Evolutionary conservation across 2,329 filamentous ascomycete genomes (phyloP).

Genomic region (Alternaria sp.): DNA sequence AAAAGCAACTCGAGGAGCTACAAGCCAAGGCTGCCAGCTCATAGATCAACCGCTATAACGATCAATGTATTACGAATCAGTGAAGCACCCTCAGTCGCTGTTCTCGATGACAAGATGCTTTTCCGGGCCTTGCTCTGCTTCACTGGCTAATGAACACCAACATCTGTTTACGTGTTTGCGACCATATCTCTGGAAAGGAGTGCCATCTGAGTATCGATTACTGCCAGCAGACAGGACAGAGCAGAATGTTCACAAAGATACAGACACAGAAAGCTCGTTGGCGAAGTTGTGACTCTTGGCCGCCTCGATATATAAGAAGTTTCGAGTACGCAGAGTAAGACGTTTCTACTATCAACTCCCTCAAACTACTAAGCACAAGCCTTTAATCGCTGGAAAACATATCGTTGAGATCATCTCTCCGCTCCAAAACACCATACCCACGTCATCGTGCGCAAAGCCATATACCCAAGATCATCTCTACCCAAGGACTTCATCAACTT

Average conservation of each 20-base stretch:
- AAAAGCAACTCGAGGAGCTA: conserved; percentile 42
- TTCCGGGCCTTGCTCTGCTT: neutral
- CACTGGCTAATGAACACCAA: neutral
- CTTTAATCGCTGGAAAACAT: neutral
- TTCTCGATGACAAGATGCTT: neutral
- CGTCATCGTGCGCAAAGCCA: neutral
- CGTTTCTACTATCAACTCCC: neutral
- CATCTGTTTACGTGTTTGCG: neutral
- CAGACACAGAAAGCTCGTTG: neutral
- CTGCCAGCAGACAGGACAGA: neutral
- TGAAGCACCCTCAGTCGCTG: neutral
- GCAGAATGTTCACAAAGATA: neutral
- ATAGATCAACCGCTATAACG: neutral
- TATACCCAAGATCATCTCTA: neutral
- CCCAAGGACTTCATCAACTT: neutral
- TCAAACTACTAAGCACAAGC: neutral
- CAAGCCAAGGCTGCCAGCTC: conserved; percentile 11
- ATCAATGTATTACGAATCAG: neutral
- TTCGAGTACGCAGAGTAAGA: neutral
- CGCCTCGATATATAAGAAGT: neutral
- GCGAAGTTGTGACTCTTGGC: neutral
- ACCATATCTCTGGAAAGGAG: neutral
- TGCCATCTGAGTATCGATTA: neutral
- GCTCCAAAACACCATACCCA: neutral
- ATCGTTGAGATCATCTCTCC: neutral